Conservation (phyloP, 768 basidiomycete genomes). For the Symmetrospora coprosmae region DNA sequence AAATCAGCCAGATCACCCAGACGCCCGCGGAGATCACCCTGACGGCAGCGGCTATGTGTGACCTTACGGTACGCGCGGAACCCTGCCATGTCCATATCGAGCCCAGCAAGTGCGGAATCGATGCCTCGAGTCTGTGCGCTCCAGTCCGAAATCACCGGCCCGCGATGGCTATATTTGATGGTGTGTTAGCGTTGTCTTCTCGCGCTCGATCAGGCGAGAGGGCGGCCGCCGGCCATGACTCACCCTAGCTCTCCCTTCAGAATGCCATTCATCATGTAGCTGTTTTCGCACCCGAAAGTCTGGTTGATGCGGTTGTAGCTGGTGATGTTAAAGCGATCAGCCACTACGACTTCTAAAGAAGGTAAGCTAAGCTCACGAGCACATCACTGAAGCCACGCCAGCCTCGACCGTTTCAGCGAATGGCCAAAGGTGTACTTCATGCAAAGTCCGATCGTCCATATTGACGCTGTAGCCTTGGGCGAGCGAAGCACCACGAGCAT, state of each 20-base stretch:
- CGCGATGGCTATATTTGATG: too few species aligned
- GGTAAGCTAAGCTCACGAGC: too few species aligned
- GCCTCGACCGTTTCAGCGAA: slow-evolving; percentile 37
- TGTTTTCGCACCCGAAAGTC: not conserved
- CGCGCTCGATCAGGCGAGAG: too few species aligned
- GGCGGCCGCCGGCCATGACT: too few species aligned
- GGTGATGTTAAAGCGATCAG: too few species aligned
- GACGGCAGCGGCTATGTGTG: too few species aligned
- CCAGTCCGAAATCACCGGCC: not conserved
- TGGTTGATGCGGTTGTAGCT: slow-evolving; percentile 9
- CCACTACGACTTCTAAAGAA: too few species aligned
- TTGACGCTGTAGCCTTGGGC: slow-evolving; percentile 34
- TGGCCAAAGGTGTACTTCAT: slow-evolving; percentile 35
- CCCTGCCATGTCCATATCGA: not conserved
- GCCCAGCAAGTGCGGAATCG: not conserved
- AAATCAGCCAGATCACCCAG: too few species aligned
- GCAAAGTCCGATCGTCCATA: slow-evolving; percentile 34
- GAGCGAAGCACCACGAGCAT: slow-evolving; percentile 25
- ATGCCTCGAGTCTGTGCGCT: not conserved
- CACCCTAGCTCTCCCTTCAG: too few species aligned
- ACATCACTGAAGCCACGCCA: slow-evolving; percentile 36
- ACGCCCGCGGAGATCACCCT: too few species aligned
- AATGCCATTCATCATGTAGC: too few species aligned
- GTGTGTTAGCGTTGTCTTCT: not conserved
- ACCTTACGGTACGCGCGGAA: slow-evolving; percentile 2